phyloP scores from a whole-genome alignment of 2,329 filamentous ascomycete genomes.

The Venturia effusa region DNA sequence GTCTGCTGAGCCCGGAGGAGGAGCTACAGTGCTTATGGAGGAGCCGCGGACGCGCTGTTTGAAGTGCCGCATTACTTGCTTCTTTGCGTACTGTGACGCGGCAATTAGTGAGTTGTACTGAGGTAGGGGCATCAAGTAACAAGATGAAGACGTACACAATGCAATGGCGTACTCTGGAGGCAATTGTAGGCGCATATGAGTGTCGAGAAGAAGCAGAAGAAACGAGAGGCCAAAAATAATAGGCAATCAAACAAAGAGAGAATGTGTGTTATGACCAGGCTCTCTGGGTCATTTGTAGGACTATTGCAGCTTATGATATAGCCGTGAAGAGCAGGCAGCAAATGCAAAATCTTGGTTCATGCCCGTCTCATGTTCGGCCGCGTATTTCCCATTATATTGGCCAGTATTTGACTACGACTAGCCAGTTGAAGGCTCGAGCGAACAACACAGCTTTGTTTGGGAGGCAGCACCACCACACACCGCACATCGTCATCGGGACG shows the following conservation, averaged over 20 bases:
- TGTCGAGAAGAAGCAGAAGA: neutral
- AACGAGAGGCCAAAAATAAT: neutral
- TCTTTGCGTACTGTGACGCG: neutral
- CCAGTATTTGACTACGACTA: neutral
- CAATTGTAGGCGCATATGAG: neutral
- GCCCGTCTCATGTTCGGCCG: neutral
- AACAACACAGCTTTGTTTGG: neutral
- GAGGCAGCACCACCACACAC: neutral
- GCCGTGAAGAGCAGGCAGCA: neutral
- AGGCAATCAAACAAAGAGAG: neutral
- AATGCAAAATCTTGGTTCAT: neutral
- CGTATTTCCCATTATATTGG: neutral
- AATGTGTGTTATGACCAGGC: neutral
- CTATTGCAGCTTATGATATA: too few relatives aligned
- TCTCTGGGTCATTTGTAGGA: neutral
- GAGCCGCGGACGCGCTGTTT: slow-evolving; percentile 23
- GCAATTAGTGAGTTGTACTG: neutral
- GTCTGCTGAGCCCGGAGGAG: slow-evolving; percentile 32
- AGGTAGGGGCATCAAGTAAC: neutral
- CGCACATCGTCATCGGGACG: neutral
- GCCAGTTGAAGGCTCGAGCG: neutral
- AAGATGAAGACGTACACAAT: neutral
- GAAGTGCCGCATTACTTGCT: slow-evolving; percentile 8
- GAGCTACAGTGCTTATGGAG: slow-evolving; percentile 37
- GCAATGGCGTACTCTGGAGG: neutral